Conservation (phyloP, 208 protist genomes). For the Acanthamoeba triangularis region DNA sequence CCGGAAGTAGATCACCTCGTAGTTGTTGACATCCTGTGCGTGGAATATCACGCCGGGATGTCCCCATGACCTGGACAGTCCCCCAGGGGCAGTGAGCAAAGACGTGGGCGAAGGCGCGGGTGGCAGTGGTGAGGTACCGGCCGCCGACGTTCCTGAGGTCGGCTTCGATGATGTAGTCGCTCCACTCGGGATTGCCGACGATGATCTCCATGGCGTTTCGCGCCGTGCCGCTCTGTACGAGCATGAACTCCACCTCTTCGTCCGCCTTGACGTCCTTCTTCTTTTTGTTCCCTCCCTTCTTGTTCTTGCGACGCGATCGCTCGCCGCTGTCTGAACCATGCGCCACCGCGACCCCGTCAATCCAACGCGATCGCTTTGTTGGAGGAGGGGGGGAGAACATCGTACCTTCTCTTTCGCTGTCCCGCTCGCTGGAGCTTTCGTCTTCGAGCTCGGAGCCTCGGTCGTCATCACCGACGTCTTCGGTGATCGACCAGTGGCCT, state of each 20-base stretch:
- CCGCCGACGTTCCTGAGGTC: not conserved
- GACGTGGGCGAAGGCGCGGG: too few species aligned
- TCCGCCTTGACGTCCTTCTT: not conserved
- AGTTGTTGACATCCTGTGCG: conserved; percentile 32
- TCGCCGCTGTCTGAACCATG: conserved; percentile 32
- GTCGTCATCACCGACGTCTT: not conserved
- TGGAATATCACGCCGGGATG: conserved; percentile 37
- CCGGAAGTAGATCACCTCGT: conserved; percentile 32
- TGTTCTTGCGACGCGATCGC: not conserved
- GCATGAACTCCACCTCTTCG: not conserved
- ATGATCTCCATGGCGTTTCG: conserved; percentile 45
- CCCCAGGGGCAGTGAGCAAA: too few species aligned
- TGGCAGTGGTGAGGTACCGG: not conserved
- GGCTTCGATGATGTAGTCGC: conserved; percentile 35
- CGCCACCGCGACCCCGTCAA: too few species aligned
- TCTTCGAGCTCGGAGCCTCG: not conserved
- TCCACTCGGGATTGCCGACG: conserved; percentile 22
- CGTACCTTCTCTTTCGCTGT: conserved; percentile 6
- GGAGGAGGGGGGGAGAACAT: not conserved
- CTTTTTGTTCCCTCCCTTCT: not conserved
- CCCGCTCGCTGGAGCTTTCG: conserved; percentile 20
- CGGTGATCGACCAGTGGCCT: not conserved
- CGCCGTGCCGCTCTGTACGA: conserved; percentile 31
- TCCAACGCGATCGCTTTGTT: not conserved
- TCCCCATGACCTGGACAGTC: conserved; percentile 7